Base-by-base conservation (phyloP, 306 rosid genomes). In the Morella rubra region DNA sequence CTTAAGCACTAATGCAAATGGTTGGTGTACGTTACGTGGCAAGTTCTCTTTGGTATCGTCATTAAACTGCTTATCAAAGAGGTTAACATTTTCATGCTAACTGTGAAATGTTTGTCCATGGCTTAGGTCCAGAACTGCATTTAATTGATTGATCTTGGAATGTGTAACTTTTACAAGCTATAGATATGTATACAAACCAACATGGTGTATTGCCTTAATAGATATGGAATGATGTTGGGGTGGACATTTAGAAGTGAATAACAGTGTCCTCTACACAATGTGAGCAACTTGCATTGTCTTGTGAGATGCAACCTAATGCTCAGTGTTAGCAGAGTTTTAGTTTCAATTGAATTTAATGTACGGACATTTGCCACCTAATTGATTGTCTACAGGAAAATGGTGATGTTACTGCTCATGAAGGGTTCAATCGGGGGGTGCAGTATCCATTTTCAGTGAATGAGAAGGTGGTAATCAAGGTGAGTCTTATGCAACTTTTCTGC, bases 381-480 rank as follows among this genome's bases (percentile, higher is more conserved):
- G 54, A 44, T 75, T 79, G 18, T 82, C 72, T 73, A 61, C 85
- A 95, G 99, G 99, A 95, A 85, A 92, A 92, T 51, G 93, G 91
- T 75, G 97, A 89, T 83, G 78, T 81, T 73, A 79, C 81, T 77
- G 77, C 69, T 14, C 90, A 78, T 42, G 99, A 92, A 67, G 96
- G 85, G 52, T 69, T 88, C 70, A 80, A 82, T 62, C 92, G 91
- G 42, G 92, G 97, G 52, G 93, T 90, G 76, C 99, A 89, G 80
- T 95, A 92, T 89, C 99, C 99, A 27, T 95, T 95, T 85, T 89
- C 97, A 20, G 97, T 90, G 78, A 88, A 88, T 80, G 99, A 95
- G 86, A 95, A 92, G 82, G 99, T 95, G 73, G 66, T 91, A 69
- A 95, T 95, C 61, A 92, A 91, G 99, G 99, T 95, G 79, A 86